Evolutionary conservation across 495 filamentous ascomycete species (phyloP).

Genomic region (Mytilinidion resinicola): DNA sequence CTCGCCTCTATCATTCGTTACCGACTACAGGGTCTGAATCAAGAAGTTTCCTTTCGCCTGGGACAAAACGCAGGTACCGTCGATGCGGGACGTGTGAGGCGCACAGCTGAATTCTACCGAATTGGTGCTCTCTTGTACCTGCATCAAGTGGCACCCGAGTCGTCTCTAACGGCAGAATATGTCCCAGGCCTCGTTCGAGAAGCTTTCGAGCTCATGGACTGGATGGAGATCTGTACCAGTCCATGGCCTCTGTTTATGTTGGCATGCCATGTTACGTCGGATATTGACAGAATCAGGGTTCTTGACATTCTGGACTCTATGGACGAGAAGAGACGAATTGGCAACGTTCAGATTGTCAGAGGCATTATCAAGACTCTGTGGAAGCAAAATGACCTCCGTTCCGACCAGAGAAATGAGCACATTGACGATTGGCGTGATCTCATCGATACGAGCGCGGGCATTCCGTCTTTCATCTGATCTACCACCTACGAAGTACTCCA

Average conservation of each 20-base stretch:
- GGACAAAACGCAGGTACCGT: constrained; percentile 7
- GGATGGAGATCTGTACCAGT: constrained; percentile 16
- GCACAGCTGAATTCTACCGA: constrained; percentile 18
- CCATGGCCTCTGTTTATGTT: constrained; percentile 21
- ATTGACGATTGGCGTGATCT: constrained; percentile 10
- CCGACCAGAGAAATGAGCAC: background rate
- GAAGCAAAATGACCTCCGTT: constrained; percentile 15
- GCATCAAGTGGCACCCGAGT: constrained; percentile 3
- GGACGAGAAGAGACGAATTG: constrained; percentile 8
- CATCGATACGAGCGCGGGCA: constrained; percentile 1
- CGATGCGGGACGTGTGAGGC: constrained; percentile 5
- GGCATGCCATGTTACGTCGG: constrained; percentile 2
- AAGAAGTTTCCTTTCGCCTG: constrained; percentile 8
- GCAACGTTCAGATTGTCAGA: constrained; percentile 16
- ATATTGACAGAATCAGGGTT: constrained; percentile 1
- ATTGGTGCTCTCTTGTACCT: constrained; percentile 13
- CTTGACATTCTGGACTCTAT: constrained; percentile 3
- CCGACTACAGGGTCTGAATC: constrained; percentile 3
- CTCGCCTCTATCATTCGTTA: constrained; percentile 1
- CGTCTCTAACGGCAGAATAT: background rate
- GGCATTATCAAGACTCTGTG: constrained; percentile 6
- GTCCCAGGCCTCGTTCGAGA: background rate
- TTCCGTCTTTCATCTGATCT: constrained; percentile 17
- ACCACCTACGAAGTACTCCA: background rate
- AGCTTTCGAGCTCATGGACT: constrained; percentile 4